Percentiles rank a stretch among this genome's conserved stretches.
phyloP scores from a whole-genome alignment of 169 alveolate species.

The Cryptosporidium sp. region DNA sequence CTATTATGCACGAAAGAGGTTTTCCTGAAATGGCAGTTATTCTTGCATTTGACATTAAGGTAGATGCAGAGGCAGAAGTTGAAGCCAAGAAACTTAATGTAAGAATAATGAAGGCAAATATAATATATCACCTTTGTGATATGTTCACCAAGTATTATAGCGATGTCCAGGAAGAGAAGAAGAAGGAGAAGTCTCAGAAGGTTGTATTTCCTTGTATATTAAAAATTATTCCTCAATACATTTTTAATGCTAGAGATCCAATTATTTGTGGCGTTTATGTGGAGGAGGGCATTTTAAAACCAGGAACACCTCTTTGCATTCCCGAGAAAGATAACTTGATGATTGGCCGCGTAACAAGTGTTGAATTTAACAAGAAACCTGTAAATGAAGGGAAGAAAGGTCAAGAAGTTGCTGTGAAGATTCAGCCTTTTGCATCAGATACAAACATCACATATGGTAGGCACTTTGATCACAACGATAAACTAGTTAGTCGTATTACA shows the following conservation, averaged over 20 bases:
- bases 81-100: slow-evolving; percentile 97
- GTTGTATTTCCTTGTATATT: slow-evolving; percentile 97
- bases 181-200: slow-evolving; percentile 80
- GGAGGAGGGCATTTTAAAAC: slow-evolving; percentile 92
- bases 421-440: slow-evolving; percentile 85
- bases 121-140: slow-evolving; percentile 98
- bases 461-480: slow-evolving; percentile 92
- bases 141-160: slow-evolving; percentile 93
- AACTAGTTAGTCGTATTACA: slow-evolving; percentile 89
- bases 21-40: slow-evolving; percentile 96
- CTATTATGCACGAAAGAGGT: slow-evolving; percentile 93
- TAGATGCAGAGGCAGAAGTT: slow-evolving; percentile 95
- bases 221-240: slow-evolving; percentile 92
- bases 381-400: slow-evolving; percentile 93
- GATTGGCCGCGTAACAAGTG: slow-evolving; percentile 95
- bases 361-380: slow-evolving; percentile 93
- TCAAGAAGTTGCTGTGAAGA: slow-evolving; percentile 90
- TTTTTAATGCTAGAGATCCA: slow-evolving; percentile 97
- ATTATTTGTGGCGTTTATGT: slow-evolving; percentile 95
- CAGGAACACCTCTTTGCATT: slow-evolving; percentile 95
- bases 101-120: slow-evolving; percentile 96
- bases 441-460: slow-evolving; percentile 94
- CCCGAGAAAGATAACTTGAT: slow-evolving; percentile 90
- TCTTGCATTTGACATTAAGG: slow-evolving; percentile 98
- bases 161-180: slow-evolving; percentile 91